A percentile compares a stretch with the other conserved stretches of the same genome.
Conservation (phyloP, 2,329 filamentous ascomycete genomes). For the Curvularia sp. region DNA sequence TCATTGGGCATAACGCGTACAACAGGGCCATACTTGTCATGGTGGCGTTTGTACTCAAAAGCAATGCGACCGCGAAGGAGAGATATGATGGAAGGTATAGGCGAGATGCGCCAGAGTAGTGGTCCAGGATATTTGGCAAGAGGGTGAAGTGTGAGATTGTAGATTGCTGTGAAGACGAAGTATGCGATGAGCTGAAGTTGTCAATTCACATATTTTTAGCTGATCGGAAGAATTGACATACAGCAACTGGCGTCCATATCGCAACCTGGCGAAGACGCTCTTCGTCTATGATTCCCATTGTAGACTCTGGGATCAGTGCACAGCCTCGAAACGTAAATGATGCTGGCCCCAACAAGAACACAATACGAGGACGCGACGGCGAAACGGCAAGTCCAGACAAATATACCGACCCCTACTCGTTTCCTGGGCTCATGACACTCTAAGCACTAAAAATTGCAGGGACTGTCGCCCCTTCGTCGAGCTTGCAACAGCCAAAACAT, state of each 20-base stretch:
- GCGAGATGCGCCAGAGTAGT: slow-evolving; percentile 39
- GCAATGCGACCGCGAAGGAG: slow-evolving; percentile 39
- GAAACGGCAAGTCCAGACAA: slow-evolving; percentile 7
- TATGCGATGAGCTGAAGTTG: slow-evolving; percentile 29
- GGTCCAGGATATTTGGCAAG: slow-evolving; percentile 43
- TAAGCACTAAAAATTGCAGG: slow-evolving; percentile 14
- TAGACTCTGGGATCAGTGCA: neutral
- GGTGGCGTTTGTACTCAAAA: slow-evolving; percentile 41
- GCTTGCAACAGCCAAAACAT: slow-evolving; percentile 34
- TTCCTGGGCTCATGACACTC: slow-evolving; percentile 30
- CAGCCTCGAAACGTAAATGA: neutral
- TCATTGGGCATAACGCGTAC: slow-evolving; percentile 47
- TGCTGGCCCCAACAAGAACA: neutral
- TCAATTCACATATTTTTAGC: slow-evolving; percentile 10
- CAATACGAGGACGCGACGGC: too few relatives aligned
- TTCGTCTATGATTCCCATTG: slow-evolving; percentile 39
- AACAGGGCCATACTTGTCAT: slow-evolving; percentile 46
- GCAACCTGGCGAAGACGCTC: slow-evolving; percentile 32
- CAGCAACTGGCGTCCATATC: slow-evolving; percentile 34
- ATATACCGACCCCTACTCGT: slow-evolving; percentile 29
- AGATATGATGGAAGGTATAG: slow-evolving; percentile 36
- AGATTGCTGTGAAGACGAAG: slow-evolving; percentile 31
- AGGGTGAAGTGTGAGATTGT: slow-evolving; percentile 41
- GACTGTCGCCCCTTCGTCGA: slow-evolving; percentile 9
- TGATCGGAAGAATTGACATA: slow-evolving; percentile 16